A percentile compares a stretch with the other conserved stretches of the same genome.
phyloP scores from a whole-genome alignment of 1,284 basidiomycete species.

The Porphyrellus sp. region DNA sequence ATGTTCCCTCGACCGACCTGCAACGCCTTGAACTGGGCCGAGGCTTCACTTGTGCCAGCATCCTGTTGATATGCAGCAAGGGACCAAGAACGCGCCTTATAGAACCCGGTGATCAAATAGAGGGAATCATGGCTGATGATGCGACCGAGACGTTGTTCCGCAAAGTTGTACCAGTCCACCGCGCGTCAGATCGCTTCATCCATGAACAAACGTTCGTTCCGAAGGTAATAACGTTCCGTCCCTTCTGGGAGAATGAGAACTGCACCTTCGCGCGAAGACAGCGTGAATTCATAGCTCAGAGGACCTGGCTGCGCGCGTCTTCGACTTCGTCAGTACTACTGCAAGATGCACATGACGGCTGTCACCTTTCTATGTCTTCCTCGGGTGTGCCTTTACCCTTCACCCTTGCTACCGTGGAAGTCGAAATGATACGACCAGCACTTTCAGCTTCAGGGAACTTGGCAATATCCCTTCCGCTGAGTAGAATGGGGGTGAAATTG shows the following conservation, averaged over 20 bases:
- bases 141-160: slow-evolving; percentile 12
- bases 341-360: not conserved
- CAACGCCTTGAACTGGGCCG: slow-evolving; percentile 7
- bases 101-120: slow-evolving; percentile 22
- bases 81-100: slow-evolving; percentile 25
- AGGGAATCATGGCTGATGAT: slow-evolving; percentile 20
- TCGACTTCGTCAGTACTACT: not conserved
- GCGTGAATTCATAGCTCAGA: slow-evolving; percentile 13
- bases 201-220: slow-evolving; percentile 10
- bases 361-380: slow-evolving; percentile 8
- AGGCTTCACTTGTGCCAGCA: not conserved
- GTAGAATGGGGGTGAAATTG: slow-evolving; percentile 10
- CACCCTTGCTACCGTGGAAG: slow-evolving; percentile 9
- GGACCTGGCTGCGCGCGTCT: slow-evolving; percentile 5
- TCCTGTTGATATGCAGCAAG: slow-evolving; percentile 15
- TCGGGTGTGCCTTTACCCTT: not conserved
- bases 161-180: slow-evolving; percentile 23
- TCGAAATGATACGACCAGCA: slow-evolving; percentile 15
- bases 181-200: slow-evolving; percentile 11
- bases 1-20: slow-evolving; percentile 15
- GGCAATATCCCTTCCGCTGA: slow-evolving; percentile 6
- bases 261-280: slow-evolving; percentile 19
- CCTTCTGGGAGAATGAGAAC: slow-evolving; percentile 23
- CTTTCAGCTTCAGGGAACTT: slow-evolving; percentile 11
- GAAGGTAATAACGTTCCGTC: slow-evolving; percentile 17